Evolutionary conservation across 2,329 filamentous ascomycete species (phyloP).

Genomic region (Alternaria gaisen): DNA sequence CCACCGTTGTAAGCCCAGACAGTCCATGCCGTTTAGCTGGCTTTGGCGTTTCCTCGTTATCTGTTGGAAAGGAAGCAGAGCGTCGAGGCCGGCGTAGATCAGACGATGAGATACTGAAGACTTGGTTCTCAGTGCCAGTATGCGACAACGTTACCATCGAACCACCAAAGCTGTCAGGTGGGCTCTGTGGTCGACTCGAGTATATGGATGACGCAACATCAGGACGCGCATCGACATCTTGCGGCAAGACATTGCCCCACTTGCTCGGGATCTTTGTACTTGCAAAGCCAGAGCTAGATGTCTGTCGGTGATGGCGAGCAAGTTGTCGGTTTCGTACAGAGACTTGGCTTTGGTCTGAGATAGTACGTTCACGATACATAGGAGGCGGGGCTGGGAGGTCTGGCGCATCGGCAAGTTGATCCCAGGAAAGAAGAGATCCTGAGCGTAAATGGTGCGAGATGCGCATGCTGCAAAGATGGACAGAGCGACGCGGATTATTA

Average conservation of each 20-base stretch:
- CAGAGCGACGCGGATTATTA: constrained; percentile 36
- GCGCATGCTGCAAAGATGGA: constrained; percentile 56
- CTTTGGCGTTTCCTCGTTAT: constrained; percentile 37
- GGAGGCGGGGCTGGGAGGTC: constrained; percentile 27
- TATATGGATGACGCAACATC: constrained; percentile 53
- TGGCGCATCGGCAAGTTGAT: constrained; percentile 35
- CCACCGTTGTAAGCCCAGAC: constrained; percentile 15
- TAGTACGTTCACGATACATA: constrained; percentile 24
- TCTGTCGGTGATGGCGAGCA: constrained; percentile 37
- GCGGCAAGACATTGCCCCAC: constrained; percentile 49
- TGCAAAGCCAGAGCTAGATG: constrained; percentile 50
- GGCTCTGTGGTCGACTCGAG: constrained; percentile 51
- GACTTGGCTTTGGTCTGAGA: constrained; percentile 32
- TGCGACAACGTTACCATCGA: constrained; percentile 32
- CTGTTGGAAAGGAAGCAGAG: constrained; percentile 35
- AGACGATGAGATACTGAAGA: constrained; percentile 17
- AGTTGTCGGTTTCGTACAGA: constrained; percentile 20
- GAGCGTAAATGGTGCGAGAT: constrained; percentile 58
- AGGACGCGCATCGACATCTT: constrained; percentile 19
- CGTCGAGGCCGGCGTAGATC: constrained; percentile 22
- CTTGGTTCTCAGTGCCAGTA: constrained; percentile 13
- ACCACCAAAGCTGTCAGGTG: constrained; percentile 41
- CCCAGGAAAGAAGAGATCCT: constrained; percentile 52
- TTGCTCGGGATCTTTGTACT: constrained; percentile 47
- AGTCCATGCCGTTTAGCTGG: constrained; percentile 21